Conservation (phyloP, 176 grass and related monocot genomes). For the Panicum miliaceum region DNA sequence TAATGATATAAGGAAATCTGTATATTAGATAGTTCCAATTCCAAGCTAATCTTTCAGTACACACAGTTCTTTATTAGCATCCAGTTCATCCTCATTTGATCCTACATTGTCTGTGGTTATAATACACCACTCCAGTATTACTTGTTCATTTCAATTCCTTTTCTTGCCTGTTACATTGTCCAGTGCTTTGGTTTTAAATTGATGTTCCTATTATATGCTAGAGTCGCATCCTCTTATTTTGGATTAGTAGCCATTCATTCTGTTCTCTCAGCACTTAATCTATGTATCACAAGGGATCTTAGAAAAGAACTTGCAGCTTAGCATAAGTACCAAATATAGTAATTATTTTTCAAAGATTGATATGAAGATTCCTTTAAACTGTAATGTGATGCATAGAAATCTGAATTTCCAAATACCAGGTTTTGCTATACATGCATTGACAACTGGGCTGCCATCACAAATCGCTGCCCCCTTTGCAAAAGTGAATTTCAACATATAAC, state of each 20-base stretch:
- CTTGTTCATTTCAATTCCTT: conserved; percentile 21
- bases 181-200: neutral
- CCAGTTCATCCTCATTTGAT: conserved; percentile 33
- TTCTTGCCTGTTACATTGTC: neutral
- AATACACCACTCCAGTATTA: neutral
- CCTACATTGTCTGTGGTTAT: conserved; percentile 1
- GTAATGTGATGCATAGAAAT: conserved; percentile 34
- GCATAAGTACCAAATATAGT: conserved; percentile 26
- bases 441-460: conserved; percentile 93
- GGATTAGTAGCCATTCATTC: conserved; percentile 16
- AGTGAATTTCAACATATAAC: conserved; percentile 81
- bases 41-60: conserved; percentile 2
- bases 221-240: neutral
- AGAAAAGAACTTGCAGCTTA: conserved; percentile 27
- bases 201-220: conserved; percentile 1
- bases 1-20: neutral
- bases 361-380: conserved; percentile 1
- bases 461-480: conserved; percentile 90
- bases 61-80: neutral
- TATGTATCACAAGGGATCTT: conserved; percentile 11
- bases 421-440: conserved; percentile 98
- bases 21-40: conserved; percentile 28
- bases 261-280: conserved; percentile 26
- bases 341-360: conserved; percentile 3
- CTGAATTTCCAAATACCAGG: conserved; percentile 52